Conservation (phyloP, 176 grass and related monocot species). For the barley (Hordeum vulgare) region DNA sequence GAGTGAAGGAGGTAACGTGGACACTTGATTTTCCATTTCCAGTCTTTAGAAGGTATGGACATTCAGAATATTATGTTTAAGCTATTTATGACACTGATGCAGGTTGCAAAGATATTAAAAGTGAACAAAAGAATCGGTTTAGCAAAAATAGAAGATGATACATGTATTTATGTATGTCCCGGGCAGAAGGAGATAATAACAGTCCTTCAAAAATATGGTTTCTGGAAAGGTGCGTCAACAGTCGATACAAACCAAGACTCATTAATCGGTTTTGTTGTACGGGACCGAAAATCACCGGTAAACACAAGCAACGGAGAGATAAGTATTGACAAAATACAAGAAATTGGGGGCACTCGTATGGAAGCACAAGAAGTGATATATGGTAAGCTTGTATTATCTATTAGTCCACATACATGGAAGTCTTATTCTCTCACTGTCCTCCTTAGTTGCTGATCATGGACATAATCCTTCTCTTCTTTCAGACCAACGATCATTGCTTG, state of each 20-base stretch:
- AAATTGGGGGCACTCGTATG: not conserved
- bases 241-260: conserved; percentile 30
- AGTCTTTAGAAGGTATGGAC: not conserved
- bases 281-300: conserved; percentile 16
- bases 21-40: conserved; percentile 12
- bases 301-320: not conserved
- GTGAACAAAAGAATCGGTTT: conserved; percentile 37
- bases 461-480: not conserved
- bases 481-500: not conserved
- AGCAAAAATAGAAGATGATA: conserved; percentile 27
- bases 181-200: conserved; percentile 36
- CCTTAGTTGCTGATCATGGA: not conserved
- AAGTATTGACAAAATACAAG: not conserved
- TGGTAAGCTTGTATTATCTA: conserved; percentile 3
- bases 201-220: conserved; percentile 38
- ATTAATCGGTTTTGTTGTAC: conserved; percentile 38
- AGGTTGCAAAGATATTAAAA: conserved; percentile 34
- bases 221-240: conserved; percentile 37
- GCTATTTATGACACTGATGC: not conserved
- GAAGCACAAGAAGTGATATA: conserved; percentile 3
- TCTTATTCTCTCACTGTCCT: not conserved
- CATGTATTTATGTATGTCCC: conserved; percentile 43
- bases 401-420: not conserved
- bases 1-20: conserved; percentile 27
- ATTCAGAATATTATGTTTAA: not conserved